These are phyloP conservation scores for Fusarium robinianum DNA, from an alignment of 2,329 filamentous ascomycete species.

Conservation along the genomic window DNA sequence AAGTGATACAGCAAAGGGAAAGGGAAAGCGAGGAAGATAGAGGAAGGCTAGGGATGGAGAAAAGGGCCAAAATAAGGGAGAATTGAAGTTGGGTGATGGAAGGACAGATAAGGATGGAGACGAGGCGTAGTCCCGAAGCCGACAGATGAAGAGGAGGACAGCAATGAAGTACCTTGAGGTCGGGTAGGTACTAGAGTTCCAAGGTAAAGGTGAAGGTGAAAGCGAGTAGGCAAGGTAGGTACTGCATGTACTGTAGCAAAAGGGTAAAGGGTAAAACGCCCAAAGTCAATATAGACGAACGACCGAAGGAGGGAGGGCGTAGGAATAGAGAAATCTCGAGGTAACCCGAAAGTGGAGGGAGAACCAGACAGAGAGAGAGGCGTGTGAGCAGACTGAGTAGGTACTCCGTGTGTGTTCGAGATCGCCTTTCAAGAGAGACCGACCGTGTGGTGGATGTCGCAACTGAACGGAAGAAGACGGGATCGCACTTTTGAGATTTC, in stretches of 20 bases:
- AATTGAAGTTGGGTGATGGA: not conserved
- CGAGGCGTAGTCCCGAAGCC: constrained; percentile 5
- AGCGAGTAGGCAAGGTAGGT: too few relatives aligned
- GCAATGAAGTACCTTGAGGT: too few relatives aligned
- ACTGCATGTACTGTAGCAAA: too few relatives aligned
- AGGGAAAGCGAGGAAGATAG: constrained; percentile 24
- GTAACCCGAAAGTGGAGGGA: constrained; percentile 14
- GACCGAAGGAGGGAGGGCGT: constrained; percentile 25
- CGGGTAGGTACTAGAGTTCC: too few relatives aligned
- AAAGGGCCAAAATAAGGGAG: not conserved
- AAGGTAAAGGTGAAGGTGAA: too few relatives aligned
- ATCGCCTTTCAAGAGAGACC: constrained; percentile 13
- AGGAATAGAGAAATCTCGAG: constrained; percentile 9
- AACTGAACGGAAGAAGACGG: constrained; percentile 21
- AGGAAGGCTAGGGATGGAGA: constrained; percentile 8
- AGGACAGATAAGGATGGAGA: constrained; percentile 24
- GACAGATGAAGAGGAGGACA: constrained; percentile 4
- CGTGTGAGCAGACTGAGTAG: too few relatives aligned
- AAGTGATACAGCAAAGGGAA: constrained; percentile 12
- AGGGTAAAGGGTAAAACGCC: too few relatives aligned
- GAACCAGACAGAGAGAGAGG: constrained; percentile 6
- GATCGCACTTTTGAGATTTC: constrained; percentile 6
- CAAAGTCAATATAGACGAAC: constrained; percentile 24
- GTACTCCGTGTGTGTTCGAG: constrained; percentile 6
- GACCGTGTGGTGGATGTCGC: constrained; percentile 15